Evolutionary conservation across 495 filamentous ascomycete genomes (phyloP), one percentile per base, ranked within the genome.

Genomic region (Endocarpon pusillum): DNA sequence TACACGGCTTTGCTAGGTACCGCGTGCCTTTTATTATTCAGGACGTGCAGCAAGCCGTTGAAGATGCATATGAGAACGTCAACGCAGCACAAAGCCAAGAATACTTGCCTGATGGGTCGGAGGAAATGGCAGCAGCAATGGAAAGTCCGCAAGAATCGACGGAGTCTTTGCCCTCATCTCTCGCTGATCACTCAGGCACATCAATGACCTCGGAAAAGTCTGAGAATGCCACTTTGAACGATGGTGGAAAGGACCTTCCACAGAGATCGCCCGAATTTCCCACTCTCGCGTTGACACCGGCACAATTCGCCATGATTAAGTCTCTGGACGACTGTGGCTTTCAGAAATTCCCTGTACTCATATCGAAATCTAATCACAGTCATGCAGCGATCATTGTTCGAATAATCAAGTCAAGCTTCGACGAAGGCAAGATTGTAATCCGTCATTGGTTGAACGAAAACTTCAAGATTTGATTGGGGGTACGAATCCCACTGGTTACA

Each of bases 331-430:
- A 58, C 7, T 60, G 92, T 0, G 75, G 76, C 7, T 85, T 78
- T 57, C 67, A 65, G 14, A 94, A 89, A 53, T 87, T 80, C 53
- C 75, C 72, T 0, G 81, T 93, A 3, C 74, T 79, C 55, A 94
- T 97, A 25, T 82, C 91, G 31, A 75, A 84, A 2, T 66, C 67
- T 26, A 49, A 62, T 20, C 85, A 93, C 46, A 78, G 64, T 30
- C 89, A 97, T 51, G 89, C 87, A 0, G 87, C 87, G 1, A 92
- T 97, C 34, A 78, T 97, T 45, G 71, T 87, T 19, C 65, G 89
- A 34, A 65, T 49, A 39, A 59, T 71, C 12, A 71, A 69, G 49
- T 48, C 59, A 36, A 58, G 48, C 5, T 89, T 80, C 42, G 57
- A 61, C 3, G 86, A 94, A 54, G 89, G 87, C 2, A 69, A 66